These are phyloP conservation scores for Mallotus repandus DNA, from an alignment of 441 rosid genomes.

Conservation along the genomic window DNA sequence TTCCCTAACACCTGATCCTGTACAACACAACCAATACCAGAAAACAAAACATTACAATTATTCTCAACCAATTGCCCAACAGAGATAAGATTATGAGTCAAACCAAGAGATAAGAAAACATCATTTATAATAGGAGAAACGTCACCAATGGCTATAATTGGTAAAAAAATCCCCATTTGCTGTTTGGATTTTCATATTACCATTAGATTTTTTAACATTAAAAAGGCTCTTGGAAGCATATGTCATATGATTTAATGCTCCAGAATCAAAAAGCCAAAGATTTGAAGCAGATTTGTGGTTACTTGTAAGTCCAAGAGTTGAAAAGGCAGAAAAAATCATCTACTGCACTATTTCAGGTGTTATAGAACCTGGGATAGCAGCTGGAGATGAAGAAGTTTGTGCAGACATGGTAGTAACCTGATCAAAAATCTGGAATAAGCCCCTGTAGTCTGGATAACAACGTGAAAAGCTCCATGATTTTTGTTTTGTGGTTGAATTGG, in stretches of 20 bases:
- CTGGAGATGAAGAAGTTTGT: not conserved
- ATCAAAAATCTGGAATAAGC: not conserved
- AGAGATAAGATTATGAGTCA: too few species aligned
- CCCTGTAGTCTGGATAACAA: not conserved
- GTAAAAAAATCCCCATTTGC: not conserved
- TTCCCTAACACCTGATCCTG: too few species aligned
- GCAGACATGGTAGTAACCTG: not conserved
- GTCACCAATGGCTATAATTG: not conserved
- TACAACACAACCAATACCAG: too few species aligned
- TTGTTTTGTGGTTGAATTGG: too few species aligned
- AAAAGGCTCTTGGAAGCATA: not conserved
- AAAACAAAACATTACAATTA: too few species aligned
- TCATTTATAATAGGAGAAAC: not conserved
- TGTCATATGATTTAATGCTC: conserved; percentile 1
- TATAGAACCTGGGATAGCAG: not conserved
- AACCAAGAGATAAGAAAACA: too few species aligned
- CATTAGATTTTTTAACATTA: not conserved
- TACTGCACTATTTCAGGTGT: conserved; percentile 3
- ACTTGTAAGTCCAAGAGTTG: not conserved
- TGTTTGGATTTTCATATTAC: not conserved
- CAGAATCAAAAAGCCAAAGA: not conserved
- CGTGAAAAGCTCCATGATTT: too few species aligned
- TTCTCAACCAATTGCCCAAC: too few species aligned
- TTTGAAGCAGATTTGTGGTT: not conserved
- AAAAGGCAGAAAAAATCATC: too few species aligned